Conservation (phyloP, 306 rosid genomes). For the Vigna angularis region DNA sequence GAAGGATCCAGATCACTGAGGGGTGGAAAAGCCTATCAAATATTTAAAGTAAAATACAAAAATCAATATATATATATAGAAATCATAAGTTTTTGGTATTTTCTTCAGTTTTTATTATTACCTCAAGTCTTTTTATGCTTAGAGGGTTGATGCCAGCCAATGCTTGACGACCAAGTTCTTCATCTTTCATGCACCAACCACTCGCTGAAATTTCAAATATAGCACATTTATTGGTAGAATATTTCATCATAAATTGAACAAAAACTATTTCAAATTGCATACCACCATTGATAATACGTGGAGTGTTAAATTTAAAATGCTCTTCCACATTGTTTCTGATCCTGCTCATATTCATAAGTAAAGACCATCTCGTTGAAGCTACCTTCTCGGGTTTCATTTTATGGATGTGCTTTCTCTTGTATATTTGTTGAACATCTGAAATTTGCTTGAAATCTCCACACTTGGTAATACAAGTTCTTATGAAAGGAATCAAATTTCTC, state of each 20-base stretch:
- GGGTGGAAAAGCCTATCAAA: slow-evolving; percentile 51
- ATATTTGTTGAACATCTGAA: slow-evolving; percentile 44
- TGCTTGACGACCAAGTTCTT: slow-evolving; percentile 55
- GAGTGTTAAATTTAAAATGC: slow-evolving; percentile 43
- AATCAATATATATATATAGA: slow-evolving; percentile 1
- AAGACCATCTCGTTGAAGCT: background rate
- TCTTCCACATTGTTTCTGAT: slow-evolving; percentile 37
- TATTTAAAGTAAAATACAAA: background rate
- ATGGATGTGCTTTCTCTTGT: slow-evolving; percentile 1
- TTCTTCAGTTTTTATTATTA: background rate
- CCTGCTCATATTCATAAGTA: slow-evolving; percentile 9
- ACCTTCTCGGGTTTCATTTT: background rate
- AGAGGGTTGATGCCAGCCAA: slow-evolving; percentile 54
- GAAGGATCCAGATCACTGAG: slow-evolving; percentile 48
- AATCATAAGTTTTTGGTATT: background rate
- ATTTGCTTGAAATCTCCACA: slow-evolving; percentile 40
- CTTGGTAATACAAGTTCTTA: slow-evolving; percentile 28
- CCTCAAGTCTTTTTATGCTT: slow-evolving; percentile 50
- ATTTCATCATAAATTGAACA: background rate
- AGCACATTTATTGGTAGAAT: too few species aligned
- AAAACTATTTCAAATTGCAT: background rate
- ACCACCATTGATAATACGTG: slow-evolving; percentile 32
- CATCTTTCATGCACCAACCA: slow-evolving; percentile 40
- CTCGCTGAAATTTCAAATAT: slow-evolving; percentile 31
- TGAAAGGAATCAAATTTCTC: slow-evolving; percentile 47